A percentile compares a stretch with the other conserved stretches of the same genome.
These are phyloP conservation scores for Suillus subalutaceus DNA, from an alignment of 768 basidiomycete genomes.

Conservation along the genomic window DNA sequence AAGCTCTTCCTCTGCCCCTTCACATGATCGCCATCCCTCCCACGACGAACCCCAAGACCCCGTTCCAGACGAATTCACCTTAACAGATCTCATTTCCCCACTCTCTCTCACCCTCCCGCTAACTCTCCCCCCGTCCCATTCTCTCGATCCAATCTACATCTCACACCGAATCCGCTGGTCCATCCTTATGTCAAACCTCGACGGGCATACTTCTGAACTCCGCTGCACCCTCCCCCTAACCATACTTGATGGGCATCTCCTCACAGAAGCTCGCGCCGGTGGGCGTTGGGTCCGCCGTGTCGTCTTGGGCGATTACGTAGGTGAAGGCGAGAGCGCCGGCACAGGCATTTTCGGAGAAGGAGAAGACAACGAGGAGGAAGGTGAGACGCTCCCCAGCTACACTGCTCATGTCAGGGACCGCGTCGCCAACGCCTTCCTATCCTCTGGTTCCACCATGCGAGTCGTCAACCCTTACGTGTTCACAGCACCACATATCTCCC, in stretches of 20 bases:
- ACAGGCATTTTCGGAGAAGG: conserved; percentile 43
- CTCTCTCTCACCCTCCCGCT: conserved; percentile 64
- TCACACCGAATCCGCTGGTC: conserved; percentile 82
- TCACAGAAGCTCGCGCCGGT: conserved; percentile 73
- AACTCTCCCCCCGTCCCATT: conserved; percentile 68
- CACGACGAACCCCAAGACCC: conserved; percentile 12
- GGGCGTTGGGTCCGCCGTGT: conserved; percentile 78
- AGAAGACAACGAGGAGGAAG: conserved; percentile 46
- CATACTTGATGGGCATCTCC: conserved; percentile 72
- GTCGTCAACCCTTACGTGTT: conserved; percentile 65
- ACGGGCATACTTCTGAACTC: conserved; percentile 94
- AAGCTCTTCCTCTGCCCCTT: neutral
- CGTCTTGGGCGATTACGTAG: conserved; percentile 47
- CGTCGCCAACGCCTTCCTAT: conserved; percentile 76
- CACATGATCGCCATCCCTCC: neutral
- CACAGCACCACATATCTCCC: conserved; percentile 35
- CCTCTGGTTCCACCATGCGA: conserved; percentile 63
- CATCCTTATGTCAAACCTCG: conserved; percentile 79
- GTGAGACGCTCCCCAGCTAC: conserved; percentile 85
- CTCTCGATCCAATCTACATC: conserved; percentile 73
- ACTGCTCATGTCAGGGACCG: conserved; percentile 88
- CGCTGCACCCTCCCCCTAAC: conserved; percentile 91
- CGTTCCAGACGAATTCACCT: neutral
- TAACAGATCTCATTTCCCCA: conserved; percentile 56
- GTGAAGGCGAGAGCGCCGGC: conserved; percentile 11